phyloP scores from a whole-genome alignment of 2,329 filamentous ascomycete genomes.

The Neurospora sp. region DNA sequence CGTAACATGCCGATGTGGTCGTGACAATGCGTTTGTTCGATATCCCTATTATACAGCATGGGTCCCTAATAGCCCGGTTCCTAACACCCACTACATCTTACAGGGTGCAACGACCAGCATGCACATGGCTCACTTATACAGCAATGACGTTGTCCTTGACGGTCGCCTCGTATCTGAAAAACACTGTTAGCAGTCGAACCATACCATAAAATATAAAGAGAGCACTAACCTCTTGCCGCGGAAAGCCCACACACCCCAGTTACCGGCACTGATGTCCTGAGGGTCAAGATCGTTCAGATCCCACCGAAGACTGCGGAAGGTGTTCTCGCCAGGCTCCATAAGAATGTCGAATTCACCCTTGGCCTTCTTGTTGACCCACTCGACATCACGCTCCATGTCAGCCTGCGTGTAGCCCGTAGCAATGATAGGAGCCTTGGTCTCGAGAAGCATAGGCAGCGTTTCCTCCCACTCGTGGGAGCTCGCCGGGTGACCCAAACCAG shows the following conservation, averaged over 20 bases:
- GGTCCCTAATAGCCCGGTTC: not conserved
- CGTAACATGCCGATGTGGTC: not conserved
- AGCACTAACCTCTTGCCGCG: conserved; percentile 78
- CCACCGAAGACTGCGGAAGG: conserved; percentile 89
- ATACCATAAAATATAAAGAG: not conserved
- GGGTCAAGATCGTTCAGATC: conserved; percentile 94
- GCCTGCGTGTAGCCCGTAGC: conserved; percentile 93
- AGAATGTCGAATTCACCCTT: conserved; percentile 86
- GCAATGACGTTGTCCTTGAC: conserved; percentile 31
- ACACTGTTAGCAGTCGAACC: conserved; percentile 22
- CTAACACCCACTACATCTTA: not conserved
- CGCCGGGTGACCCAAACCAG: conserved; percentile 87
- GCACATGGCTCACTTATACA: conserved; percentile 3
- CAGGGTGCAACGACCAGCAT: conserved; percentile 8
- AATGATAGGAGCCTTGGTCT: conserved; percentile 91
- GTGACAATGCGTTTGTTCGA: not conserved
- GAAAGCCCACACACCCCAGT: conserved; percentile 97
- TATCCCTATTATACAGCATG: not conserved
- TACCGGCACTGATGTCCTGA: conserved; percentile 87
- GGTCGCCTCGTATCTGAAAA: conserved; percentile 50
- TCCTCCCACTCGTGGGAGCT: conserved; percentile 90
- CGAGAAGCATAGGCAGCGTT: conserved; percentile 78
- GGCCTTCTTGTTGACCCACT: conserved; percentile 79
- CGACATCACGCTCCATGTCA: conserved; percentile 87
- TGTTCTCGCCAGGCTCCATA: conserved; percentile 86